Base-by-base conservation (phyloP, 352 stramenopile species). In the Globisporangium okanoganense region DNA sequence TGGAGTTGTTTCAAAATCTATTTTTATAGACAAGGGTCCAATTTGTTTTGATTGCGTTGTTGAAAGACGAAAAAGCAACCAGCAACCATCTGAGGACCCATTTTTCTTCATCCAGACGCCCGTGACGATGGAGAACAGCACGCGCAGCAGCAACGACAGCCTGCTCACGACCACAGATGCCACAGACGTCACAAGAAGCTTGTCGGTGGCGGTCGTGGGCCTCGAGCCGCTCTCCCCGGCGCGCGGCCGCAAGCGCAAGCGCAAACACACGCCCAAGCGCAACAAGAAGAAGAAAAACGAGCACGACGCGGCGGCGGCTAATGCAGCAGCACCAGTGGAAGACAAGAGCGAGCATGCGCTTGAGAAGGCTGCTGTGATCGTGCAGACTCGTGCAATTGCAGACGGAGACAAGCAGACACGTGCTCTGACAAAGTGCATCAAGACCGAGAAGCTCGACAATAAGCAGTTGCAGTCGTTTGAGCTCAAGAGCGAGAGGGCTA, bases 191-290 rank as follows among this genome's bases (percentile, higher is more conserved):
- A 41, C 16, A 16, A 14, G 38, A 14, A 20, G 16, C 38, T 8
- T 44, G 14, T 20, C 16, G 38, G 14, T 44, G 8, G 35, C 35
- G 13, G 13, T 33, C 29, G 29, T 4, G 10, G 35, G 35, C 35
- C 8, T 40, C 35, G 35, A 40, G 38, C 38, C 38, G 14, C 38
- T 44, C 13, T n/a, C 38, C 38, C 16, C 38, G 5, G 16, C 38
- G 38, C 38, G 38, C 38, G 16, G 38, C 38, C 38, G 38, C 38
- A 55, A 55, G 48, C 48, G 48, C 27, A 55, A 55, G 29, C 48
- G 48, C 18, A 40, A 55, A 36, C 48, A 27, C 48, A 55, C 38
- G 29, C 48, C 25, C 18, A 40, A 55, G 20, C 48, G 48, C 48
- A 20, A 24, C 25, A n/a, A 36, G 9, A 40, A 14, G 48, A 55